Base-by-base conservation (phyloP, 2,329 filamentous ascomycete genomes). In the Mollisia scopiformis region DNA sequence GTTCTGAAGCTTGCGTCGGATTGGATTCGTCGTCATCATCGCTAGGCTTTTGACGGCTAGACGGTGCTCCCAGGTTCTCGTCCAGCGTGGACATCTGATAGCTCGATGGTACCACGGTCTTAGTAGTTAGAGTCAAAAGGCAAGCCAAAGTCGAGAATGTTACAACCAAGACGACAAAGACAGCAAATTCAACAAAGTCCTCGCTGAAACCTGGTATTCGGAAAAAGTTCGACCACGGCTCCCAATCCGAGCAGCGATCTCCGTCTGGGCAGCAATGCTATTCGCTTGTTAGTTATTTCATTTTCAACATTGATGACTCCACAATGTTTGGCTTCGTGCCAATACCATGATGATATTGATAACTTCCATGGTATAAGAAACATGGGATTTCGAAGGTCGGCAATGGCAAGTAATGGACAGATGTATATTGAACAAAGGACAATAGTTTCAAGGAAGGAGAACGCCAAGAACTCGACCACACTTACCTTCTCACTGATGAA, bases 101-200 rank as follows among this genome's bases (percentile, higher is more conserved):
- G 1, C 92, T 88, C 1, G 93, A 97, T 0, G 94, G 93, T 1
- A 98, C 92, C 6, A 95, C 89, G 0, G 94, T 98, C 77, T 96
- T 96, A n/a, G 95, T 97, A 30, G 87, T 88, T 47, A 98, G 78
- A 0, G 94, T 96, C 61, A 98, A 78, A 53, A 90, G 79, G 71
- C 93, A 98, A 2, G 93, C 88, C 5, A 88, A 73, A 62, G 86
- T 77, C 2, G 95, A 83, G 28, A 98, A 83, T 1, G 82, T 57
- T 13, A 97, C 78, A 19, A 92, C 92, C 68, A 87, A 86, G 37
- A 86, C 65, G 55, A 96, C 82, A 73, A 94, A 98, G 58, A 92
- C 82, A 28, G 79, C 78, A 72, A 90, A 98, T 64, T 96, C 89
- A n/a, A 90, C 86, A 80, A 88, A 87, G n/a, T 76, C 71, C 14